phyloP scores from a whole-genome alignment of 805 yeast species.

The Candida morakotiae region DNA sequence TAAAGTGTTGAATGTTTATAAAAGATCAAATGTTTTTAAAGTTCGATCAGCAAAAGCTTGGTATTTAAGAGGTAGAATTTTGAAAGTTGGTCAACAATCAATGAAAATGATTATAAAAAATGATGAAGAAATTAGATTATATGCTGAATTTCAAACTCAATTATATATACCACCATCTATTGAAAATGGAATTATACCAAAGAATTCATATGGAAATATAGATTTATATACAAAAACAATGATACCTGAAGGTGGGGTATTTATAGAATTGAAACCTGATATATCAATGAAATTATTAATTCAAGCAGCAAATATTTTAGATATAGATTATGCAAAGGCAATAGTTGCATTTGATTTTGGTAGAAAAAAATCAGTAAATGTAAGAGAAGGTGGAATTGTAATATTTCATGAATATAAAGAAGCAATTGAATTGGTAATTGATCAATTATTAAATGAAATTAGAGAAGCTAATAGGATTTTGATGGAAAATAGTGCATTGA shows the following conservation, averaged over 20 bases:
- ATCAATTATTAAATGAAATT: slow-evolving; percentile 47
- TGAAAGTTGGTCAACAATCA: slow-evolving; percentile 70
- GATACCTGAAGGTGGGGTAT: slow-evolving; percentile 78
- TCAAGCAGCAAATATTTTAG: slow-evolving; percentile 66
- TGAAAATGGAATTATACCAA: slow-evolving; percentile 63
- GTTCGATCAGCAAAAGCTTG: slow-evolving; percentile 79
- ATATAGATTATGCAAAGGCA: slow-evolving; percentile 81
- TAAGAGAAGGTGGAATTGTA: slow-evolving; percentile 71
- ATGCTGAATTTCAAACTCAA: slow-evolving; percentile 77
- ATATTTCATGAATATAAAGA: slow-evolving; percentile 59
- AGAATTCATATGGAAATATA: slow-evolving; percentile 77
- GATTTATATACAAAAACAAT: slow-evolving; percentile 74
- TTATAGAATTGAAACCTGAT: slow-evolving; percentile 31
- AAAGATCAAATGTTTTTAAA: slow-evolving; percentile 56
- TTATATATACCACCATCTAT: slow-evolving; percentile 63
- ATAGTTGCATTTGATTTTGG: slow-evolving; percentile 80
- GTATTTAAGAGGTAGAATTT: slow-evolving; percentile 75
- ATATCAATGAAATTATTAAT: slow-evolving; percentile 47
- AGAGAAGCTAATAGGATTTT: slow-evolving; percentile 39
- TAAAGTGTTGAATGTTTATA: slow-evolving; percentile 59
- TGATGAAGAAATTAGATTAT: slow-evolving; percentile 56
- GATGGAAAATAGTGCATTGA: slow-evolving; percentile 46
- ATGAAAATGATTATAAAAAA: slow-evolving; percentile 38
- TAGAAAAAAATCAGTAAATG: slow-evolving; percentile 37
- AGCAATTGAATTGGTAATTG: slow-evolving; percentile 52